Evolutionary conservation across 2,329 filamentous ascomycete species (phyloP).

Genomic region (Ophiocordyceps unilateralis): DNA sequence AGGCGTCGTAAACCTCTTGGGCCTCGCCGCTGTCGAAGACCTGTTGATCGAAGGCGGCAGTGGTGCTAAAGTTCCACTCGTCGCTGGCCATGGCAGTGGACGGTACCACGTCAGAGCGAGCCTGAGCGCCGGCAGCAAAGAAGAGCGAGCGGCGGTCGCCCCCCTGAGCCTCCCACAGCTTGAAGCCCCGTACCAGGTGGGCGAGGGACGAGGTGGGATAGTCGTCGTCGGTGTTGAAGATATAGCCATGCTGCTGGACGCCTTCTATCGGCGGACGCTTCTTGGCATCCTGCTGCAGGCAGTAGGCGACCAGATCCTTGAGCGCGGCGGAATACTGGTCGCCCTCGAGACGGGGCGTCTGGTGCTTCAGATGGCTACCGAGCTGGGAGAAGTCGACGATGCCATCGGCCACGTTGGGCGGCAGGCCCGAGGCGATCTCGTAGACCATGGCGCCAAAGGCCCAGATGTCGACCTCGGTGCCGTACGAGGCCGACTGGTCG

Average conservation of each 20-base stretch:
- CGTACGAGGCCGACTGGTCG: constrained; percentile 45
- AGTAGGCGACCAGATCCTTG: constrained; percentile 55
- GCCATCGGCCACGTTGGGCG: constrained; percentile 47
- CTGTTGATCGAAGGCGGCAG: constrained; percentile 43
- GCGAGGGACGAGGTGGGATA: constrained; percentile 49
- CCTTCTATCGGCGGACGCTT: constrained; percentile 53
- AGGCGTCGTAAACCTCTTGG: constrained; percentile 42
- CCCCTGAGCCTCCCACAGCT: constrained; percentile 58
- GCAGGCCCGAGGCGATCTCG: constrained; percentile 64
- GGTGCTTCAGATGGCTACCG: constrained; percentile 38
- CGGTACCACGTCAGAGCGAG: constrained; percentile 24
- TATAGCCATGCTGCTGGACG: constrained; percentile 53
- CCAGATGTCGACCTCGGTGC: constrained; percentile 67
- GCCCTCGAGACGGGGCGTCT: constrained; percentile 52
- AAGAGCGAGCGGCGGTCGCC: constrained; percentile 53
- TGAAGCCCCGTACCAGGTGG: constrained; percentile 53
- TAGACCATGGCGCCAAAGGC: constrained; percentile 68
- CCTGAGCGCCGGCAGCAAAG: constrained; percentile 39
- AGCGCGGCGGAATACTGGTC: constrained; percentile 53
- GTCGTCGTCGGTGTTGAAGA: constrained; percentile 40
- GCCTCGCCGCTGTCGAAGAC: constrained; percentile 34
- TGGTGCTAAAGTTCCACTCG: constrained; percentile 53
- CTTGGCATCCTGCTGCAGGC: constrained; percentile 49
- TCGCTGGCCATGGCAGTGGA: constrained; percentile 32
- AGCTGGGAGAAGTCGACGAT: constrained; percentile 28